phyloP scores from a whole-genome alignment of 441 rosid genomes.

The Bruguiera hainesii region DNA sequence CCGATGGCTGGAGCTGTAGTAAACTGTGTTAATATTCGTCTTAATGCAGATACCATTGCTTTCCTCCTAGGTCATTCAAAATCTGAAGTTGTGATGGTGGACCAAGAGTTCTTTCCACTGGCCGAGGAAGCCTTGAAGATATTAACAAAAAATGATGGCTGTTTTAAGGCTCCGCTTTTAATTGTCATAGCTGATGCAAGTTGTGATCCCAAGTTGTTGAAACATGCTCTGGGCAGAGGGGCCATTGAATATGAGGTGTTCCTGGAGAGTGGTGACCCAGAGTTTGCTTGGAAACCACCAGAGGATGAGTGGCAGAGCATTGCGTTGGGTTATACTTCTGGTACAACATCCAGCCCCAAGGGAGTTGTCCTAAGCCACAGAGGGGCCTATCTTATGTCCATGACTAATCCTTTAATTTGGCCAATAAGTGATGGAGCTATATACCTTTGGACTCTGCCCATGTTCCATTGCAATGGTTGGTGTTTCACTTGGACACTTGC shows the following conservation, averaged over 20 bases:
- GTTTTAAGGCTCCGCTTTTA: constrained; percentile 54
- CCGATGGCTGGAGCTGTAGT: constrained; percentile 92
- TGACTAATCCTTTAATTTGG: constrained; percentile 62
- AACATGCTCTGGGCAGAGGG: constrained; percentile 58
- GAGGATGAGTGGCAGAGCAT: constrained; percentile 93
- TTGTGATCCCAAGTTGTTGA: constrained; percentile 53
- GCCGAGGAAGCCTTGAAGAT: constrained; percentile 72
- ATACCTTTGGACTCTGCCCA: constrained; percentile 91
- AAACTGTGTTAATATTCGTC: constrained; percentile 67
- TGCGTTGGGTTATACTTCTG: constrained; percentile 85
- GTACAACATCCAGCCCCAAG: constrained; percentile 91
- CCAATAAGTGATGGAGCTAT: constrained; percentile 74
- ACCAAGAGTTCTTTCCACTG: constrained; percentile 67
- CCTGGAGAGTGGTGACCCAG: constrained; percentile 63
- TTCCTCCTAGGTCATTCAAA: constrained; percentile 81
- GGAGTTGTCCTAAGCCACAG: constrained; percentile 87
- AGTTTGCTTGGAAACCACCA: constrained; percentile 69
- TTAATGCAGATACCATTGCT: constrained; percentile 62
- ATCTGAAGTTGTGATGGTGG: constrained; percentile 64
- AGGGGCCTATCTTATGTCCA: constrained; percentile 80
- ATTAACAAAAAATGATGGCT: constrained; percentile 40
- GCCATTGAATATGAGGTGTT: constrained; percentile 72
- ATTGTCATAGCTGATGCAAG: constrained; percentile 70
- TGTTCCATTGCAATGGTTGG: constrained; percentile 99
- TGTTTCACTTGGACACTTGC: constrained; percentile 84